These are phyloP conservation scores for Kodamaea alishanica DNA, from an alignment of 1,139 yeast species.

Conservation along the genomic window DNA sequence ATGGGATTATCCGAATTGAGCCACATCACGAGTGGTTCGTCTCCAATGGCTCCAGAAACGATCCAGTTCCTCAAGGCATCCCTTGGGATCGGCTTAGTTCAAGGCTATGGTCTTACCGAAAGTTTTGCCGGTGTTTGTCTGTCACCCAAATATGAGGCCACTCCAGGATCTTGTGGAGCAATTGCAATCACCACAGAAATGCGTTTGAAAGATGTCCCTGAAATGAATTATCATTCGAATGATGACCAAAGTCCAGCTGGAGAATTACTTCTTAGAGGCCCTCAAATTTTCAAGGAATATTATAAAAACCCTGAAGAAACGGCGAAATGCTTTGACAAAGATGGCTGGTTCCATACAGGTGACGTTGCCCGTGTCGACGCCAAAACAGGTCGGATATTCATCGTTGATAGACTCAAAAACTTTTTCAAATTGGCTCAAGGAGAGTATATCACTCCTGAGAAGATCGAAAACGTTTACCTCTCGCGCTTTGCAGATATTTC, in stretches of 20 bases:
- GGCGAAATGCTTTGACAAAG: slow-evolving; percentile 21
- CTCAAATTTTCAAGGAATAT: slow-evolving; percentile 36
- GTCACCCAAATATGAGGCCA: slow-evolving; percentile 29
- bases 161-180: slow-evolving; percentile 43
- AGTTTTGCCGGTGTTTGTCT: slow-evolving; percentile 40
- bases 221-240: slow-evolving; percentile 31
- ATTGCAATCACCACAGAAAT: slow-evolving; percentile 33
- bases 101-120: slow-evolving; percentile 48
- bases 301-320: slow-evolving; percentile 41
- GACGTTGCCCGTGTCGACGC: slow-evolving; percentile 60
- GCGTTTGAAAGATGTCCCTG: slow-evolving; percentile 36
- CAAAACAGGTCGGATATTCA: slow-evolving; percentile 42
- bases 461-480: slow-evolving; percentile 63
- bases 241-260: slow-evolving; percentile 41
- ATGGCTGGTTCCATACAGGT: slow-evolving; percentile 69
- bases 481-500: slow-evolving; percentile 49
- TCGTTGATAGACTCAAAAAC: slow-evolving; percentile 75
- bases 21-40: slow-evolving; percentile 36
- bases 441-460: slow-evolving; percentile 78
- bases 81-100: slow-evolving; percentile 36
- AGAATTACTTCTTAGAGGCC: slow-evolving; percentile 39
- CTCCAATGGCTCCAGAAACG: slow-evolving; percentile 43
- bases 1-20: slow-evolving; percentile 34
- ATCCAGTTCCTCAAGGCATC: slow-evolving; percentile 40
- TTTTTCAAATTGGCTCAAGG: slow-evolving; percentile 81